Base-by-base conservation (phyloP, 106 monocot species). In the Gastrodia elata region DNA sequence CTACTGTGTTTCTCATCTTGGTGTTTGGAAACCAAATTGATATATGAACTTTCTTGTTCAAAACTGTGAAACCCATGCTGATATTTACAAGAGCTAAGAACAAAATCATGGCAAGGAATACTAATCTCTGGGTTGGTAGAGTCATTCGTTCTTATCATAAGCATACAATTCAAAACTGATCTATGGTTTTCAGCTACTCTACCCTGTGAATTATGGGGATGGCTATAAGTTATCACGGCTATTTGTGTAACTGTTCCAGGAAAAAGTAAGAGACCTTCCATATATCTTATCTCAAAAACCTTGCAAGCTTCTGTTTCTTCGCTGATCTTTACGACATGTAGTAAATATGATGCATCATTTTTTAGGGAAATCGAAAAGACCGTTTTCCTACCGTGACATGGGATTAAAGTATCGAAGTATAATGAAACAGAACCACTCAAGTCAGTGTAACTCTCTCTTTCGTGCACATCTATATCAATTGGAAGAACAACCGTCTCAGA, bases 211-310 rank as follows among this genome's bases (percentile, higher is more conserved):
- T 46, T 68, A 41, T 18, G 20, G 16, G 34, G 9, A 64, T 44
- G 58, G 73, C 46, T 72, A 55, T 73, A 76, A 38, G 72, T 76
- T 78, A 89, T 44, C 56, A 83, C 68, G 75, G 84, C 93, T 75
- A 85, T 70, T 16, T 52, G 65, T 26, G 89, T 87, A n/a, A 77
- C 68, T 18, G 75, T 85, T 38, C 70, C 76, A 61, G 87, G 87
- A 65, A 83, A 87, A 76, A 93, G 73, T 43, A 93, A 49, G 36
- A 89, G 72, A 24, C 87, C 84, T 75, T 89, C 72, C 70, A 75
- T 76, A 58, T 81, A 87, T 68, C 74, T 83, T 33, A 89, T 72
- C 64, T 76, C 48, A 69, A 89, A 82, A 58, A 83, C 36, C 13
- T 83, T 80, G 39, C 78, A 20, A 10, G 57, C 38, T 70, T 83